Base-by-base conservation (phyloP, 192 early-diverging fungal species). In the Coemansia aciculifera region DNA sequence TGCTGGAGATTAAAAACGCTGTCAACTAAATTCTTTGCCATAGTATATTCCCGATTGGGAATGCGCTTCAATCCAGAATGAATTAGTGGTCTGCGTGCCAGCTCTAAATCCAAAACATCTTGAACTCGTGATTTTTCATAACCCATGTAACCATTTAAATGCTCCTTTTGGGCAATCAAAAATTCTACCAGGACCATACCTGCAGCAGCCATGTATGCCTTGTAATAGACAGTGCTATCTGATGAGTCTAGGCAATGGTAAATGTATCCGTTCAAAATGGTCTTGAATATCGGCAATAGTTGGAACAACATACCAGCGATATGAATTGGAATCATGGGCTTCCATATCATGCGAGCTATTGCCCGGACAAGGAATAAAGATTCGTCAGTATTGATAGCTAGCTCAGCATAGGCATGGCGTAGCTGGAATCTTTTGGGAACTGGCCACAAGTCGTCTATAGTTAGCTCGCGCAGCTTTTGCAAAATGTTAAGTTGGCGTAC, bases 311-410 rank as follows among this genome's bases (percentile, higher is more conserved):
- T 56, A 3, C 49, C 32, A 3, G 70, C n/a, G 1, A 72, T 36
- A 13, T 62, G 68, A 4, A 80, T 29, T 3, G 78, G 78, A 2
- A 80, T 48, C 57, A 75, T 32, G 11, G 78, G 78, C 29, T 70
- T 62, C 78, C 78, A 80, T 0, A 72, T 37, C 66, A 80, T 75
- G 7, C 73, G 72, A 0, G 38, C 10, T 34, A 80, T 63, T 8
- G 73, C 78, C 6, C 69, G 73, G 21, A 75, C 37, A 43, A 80
- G 52, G 31, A 80, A 80, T 29, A 80, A 19, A 5, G 72, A 36
- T 57, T 80, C 69, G 3, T 65, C 39, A 13, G 62, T 19, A 19
- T 80, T 57, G 43, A 72, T 72, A 6, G 32, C 15, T 42, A 80
- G 66, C 29, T 80, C 73, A 44, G 48, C 24, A 5, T 68, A 37